Evolutionary conservation across 371 early-diverging fungal genomes (phyloP).

Genomic region (Saksenaea vasiformis): DNA sequence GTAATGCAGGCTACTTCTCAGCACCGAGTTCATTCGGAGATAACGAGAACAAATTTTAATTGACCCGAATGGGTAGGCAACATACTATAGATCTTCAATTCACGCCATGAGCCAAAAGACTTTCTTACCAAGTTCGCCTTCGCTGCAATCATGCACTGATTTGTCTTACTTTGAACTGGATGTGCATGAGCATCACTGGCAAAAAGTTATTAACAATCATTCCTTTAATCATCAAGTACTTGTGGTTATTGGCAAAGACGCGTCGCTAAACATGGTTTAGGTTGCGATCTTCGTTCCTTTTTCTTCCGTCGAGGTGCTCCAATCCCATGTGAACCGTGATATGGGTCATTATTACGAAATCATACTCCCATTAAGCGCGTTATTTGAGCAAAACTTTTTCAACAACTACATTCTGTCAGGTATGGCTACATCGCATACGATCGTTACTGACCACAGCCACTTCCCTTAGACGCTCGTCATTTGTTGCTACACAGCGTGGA

Average conservation of each 20-base stretch:
- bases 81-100: not conserved
- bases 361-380: slow-evolving; percentile 27
- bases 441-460: too few relatives aligned
- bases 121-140: slow-evolving; percentile 16
- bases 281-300: slow-evolving; percentile 29
- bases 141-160: slow-evolving; percentile 19
- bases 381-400: slow-evolving; percentile 37
- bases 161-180: slow-evolving; percentile 31
- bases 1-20: too few relatives aligned
- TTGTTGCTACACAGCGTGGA: slow-evolving; percentile 42
- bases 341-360: slow-evolving; percentile 38
- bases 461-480: slow-evolving; percentile 17
- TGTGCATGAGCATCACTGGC: slow-evolving; percentile 25
- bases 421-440: slow-evolving; percentile 6
- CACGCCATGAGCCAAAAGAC: slow-evolving; percentile 29
- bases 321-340: slow-evolving; percentile 14
- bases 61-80: too few relatives aligned
- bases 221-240: slow-evolving; percentile 59
- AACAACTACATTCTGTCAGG: slow-evolving; percentile 29
- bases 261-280: slow-evolving; percentile 5
- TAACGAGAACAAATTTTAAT: too few relatives aligned
- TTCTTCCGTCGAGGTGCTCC: slow-evolving; percentile 26
- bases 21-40: too few relatives aligned
- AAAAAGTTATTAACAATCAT: slow-evolving; percentile 41
- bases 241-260: not conserved